A percentile compares a stretch with the other conserved stretches of the same genome.
These are phyloP conservation scores for Shiraia sp. DNA, from an alignment of 2,329 filamentous ascomycete species.

Conservation along the genomic window DNA sequence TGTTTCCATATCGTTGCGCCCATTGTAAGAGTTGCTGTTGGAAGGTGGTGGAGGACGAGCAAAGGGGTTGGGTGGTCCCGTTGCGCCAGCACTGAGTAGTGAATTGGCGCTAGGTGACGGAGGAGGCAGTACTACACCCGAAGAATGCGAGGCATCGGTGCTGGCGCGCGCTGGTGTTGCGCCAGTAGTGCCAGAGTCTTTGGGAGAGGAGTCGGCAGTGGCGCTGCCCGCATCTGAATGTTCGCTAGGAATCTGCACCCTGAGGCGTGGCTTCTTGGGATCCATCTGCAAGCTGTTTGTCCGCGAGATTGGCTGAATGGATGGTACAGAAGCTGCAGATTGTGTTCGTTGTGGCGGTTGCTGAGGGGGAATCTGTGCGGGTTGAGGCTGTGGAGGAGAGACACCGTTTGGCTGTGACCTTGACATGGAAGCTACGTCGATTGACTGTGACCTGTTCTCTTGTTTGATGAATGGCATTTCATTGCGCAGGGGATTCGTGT, in stretches of 20 bases:
- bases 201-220: constrained; percentile 71
- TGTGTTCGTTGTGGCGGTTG: constrained; percentile 54
- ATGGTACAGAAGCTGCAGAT: constrained; percentile 66
- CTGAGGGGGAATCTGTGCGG: constrained; percentile 29
- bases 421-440: constrained; percentile 62
- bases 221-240: constrained; percentile 77
- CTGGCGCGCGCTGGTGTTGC: constrained; percentile 60
- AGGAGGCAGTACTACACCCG: constrained; percentile 81
- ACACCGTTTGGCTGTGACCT: constrained; percentile 49
- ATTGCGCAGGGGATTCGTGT: constrained; percentile 49
- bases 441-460: constrained; percentile 63
- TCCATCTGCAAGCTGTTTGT: constrained; percentile 73
- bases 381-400: constrained; percentile 60
- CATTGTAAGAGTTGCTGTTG: constrained; percentile 51
- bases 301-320: constrained; percentile 70
- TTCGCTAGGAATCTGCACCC: constrained; percentile 93
- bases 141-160: constrained; percentile 62
- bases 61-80: constrained; percentile 93
- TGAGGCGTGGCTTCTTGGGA: constrained; percentile 78
- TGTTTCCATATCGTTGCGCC: constrained; percentile 61
- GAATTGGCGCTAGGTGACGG: constrained; percentile 88
- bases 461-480: constrained; percentile 51
- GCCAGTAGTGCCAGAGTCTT: constrained; percentile 62
- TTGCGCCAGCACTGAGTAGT: constrained; percentile 85
- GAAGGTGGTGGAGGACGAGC: constrained; percentile 80